These are phyloP conservation scores for Ogataea zsoltii DNA, from an alignment of 805 yeast genomes.

Conservation along the genomic window DNA sequence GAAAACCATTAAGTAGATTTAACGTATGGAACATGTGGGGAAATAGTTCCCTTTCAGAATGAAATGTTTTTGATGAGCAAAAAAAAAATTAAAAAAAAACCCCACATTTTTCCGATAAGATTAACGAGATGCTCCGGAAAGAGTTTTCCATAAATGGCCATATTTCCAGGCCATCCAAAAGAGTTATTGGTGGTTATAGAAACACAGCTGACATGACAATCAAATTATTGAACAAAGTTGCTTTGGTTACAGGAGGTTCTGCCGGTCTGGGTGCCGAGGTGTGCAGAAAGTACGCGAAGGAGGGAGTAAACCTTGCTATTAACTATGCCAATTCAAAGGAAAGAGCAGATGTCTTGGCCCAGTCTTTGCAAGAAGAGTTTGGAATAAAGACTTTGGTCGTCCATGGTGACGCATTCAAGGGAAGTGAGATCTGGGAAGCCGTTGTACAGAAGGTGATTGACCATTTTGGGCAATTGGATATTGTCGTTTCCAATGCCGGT, in stretches of 20 bases:
- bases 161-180: too few relatives aligned
- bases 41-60: too few relatives aligned
- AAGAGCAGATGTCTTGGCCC: slow-evolving; percentile 32
- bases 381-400: slow-evolving; percentile 22
- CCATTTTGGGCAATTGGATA: slow-evolving; percentile 35
- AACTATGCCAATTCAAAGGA: slow-evolving; percentile 34
- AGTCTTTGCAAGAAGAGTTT: slow-evolving; percentile 14
- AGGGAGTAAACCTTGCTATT: slow-evolving; percentile 37
- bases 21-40: slow-evolving; percentile 1
- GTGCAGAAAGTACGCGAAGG: slow-evolving; percentile 36
- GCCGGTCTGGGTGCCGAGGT: slow-evolving; percentile 40
- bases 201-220: slow-evolving; percentile 6
- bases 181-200: too few relatives aligned
- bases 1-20: not conserved
- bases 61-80: not conserved
- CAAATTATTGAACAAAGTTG: slow-evolving; percentile 29
- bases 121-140: not conserved
- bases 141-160: too few relatives aligned
- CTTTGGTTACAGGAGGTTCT: slow-evolving; percentile 33
- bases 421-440: slow-evolving; percentile 5
- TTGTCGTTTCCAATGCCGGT: slow-evolving; percentile 41
- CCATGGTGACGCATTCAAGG: slow-evolving; percentile 31
- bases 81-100: not conserved
- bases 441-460: slow-evolving; percentile 29
- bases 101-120: slow-evolving; percentile 5